Evolutionary conservation across 805 yeast genomes (phyloP), one percentile per base, ranked within the genome.

Genomic region (Ogataea wickerhamii): DNA sequence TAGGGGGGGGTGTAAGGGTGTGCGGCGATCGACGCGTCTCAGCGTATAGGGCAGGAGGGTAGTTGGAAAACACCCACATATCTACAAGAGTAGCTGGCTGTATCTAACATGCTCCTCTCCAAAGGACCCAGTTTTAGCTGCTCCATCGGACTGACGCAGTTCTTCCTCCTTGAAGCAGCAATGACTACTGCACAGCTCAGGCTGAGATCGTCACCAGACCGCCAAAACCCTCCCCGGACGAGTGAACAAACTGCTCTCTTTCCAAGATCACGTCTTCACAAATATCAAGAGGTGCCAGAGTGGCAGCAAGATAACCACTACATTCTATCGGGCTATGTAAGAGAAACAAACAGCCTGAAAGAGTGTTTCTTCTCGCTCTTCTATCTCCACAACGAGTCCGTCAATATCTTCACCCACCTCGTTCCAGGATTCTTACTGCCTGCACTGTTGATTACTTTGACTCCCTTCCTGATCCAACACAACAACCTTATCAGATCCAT

Each of bases 261-360:
- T n/a, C n/a, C n/a, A 28, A 28, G 23, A 33, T 28, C 27, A 14
- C 41, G 21, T 31, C 45, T 58, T 30, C 51, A 46, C 35, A 28
- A 33, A 4, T 73, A 60, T 49, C 67, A 71, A 37, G 76, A 76
- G 46, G 48, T 76, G 6, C 76, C 74, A 21, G 57, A 54, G 10
- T 76, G 82, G 82, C 81, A 75, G 45, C 66, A 71, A 48, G 82
- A 76, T 44, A 76, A 76, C 45, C 76, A 74, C 45, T 75, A 50
- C 43, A 75, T 76, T 12, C 48, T 62, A 12, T 60, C 72, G 0
- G 78, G 79, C 0, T 76, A 76, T 46, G 78, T 76, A 18, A 58
- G 52, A 39, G 74, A 67, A 41, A 74, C 80, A 1, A 45, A 55
- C 8, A 69, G 75, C 19, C 61, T 60, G 27, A 41, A 38, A 25